A percentile compares a stretch with the other conserved stretches of the same genome.
phyloP scores from a whole-genome alignment of 2,329 filamentous ascomycete species.

The Trichoderma polysporum region DNA sequence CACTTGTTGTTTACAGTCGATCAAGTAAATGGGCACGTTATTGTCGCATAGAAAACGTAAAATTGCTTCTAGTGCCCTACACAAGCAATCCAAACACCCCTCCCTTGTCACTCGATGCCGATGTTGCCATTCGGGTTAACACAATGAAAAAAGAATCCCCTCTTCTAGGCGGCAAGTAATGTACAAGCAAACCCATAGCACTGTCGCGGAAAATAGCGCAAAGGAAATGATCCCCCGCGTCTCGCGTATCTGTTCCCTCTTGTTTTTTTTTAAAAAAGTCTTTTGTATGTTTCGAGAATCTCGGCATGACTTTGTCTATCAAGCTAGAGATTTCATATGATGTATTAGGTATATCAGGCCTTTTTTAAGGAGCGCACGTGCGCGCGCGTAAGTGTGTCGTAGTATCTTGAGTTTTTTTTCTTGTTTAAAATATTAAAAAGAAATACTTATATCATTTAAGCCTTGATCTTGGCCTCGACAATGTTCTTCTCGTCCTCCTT shows the following conservation, averaged over 20 bases:
- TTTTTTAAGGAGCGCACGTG: too few relatives aligned
- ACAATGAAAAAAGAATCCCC: background rate
- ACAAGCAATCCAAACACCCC: background rate
- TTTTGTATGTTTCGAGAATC: background rate
- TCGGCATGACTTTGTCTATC: background rate
- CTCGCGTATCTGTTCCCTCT: background rate
- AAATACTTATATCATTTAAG: constrained; percentile 21
- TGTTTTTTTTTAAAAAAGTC: background rate
- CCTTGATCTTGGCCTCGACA: constrained; percentile 40
- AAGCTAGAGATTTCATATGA: background rate
- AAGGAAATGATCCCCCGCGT: background rate
- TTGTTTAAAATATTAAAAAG: background rate
- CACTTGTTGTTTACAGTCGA: background rate
- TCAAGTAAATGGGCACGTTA: background rate
- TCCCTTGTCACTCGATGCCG: background rate
- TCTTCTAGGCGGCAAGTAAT: background rate
- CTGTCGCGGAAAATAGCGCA: background rate
- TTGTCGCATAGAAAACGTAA: background rate
- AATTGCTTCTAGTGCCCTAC: background rate
- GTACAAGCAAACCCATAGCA: background rate
- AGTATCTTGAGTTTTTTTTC: background rate
- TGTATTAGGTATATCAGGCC: constrained; percentile 2
- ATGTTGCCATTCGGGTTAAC: background rate
- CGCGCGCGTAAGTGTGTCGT: background rate
- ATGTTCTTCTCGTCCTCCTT: constrained; percentile 48